Evolutionary conservation across 345 rosid genomes (phyloP).

Genomic region (Salix dunnii): DNA sequence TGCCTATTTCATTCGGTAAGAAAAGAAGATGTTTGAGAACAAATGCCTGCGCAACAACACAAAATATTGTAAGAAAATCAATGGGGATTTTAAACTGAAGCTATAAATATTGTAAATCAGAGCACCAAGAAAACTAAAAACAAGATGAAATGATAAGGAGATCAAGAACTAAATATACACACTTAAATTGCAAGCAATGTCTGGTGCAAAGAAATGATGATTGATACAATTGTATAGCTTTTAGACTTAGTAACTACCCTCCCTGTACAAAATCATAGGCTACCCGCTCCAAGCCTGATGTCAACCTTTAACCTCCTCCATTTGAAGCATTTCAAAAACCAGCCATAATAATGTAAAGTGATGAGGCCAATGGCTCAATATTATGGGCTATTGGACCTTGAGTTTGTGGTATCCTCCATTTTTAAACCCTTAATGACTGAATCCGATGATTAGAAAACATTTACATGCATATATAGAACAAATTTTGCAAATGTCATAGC

Average conservation of each 20-base stretch:
- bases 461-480: neutral
- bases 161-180: neutral
- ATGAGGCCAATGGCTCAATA: neutral
- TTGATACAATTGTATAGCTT: neutral
- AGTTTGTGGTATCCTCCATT: neutral
- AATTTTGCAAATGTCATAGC: neutral
- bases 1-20: constrained; percentile 61
- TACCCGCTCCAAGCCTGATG: neutral
- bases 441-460: neutral
- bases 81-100: neutral
- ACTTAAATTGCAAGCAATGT: neutral
- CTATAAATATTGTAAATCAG: neutral
- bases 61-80: constrained; percentile 11
- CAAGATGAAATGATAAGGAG: neutral
- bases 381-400: neutral
- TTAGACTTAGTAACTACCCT: neutral
- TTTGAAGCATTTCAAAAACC: neutral
- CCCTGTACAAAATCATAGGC: neutral
- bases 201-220: neutral
- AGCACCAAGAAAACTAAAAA: neutral
- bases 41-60: constrained; percentile 68
- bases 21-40: constrained; percentile 90
- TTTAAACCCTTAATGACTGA: neutral
- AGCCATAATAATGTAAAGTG: neutral
- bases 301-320: neutral